A percentile compares a stretch with the other conserved stretches of the same genome.
Conservation (phyloP, 768 basidiomycete genomes). For the Pleurotus salmoneostramineus region DNA sequence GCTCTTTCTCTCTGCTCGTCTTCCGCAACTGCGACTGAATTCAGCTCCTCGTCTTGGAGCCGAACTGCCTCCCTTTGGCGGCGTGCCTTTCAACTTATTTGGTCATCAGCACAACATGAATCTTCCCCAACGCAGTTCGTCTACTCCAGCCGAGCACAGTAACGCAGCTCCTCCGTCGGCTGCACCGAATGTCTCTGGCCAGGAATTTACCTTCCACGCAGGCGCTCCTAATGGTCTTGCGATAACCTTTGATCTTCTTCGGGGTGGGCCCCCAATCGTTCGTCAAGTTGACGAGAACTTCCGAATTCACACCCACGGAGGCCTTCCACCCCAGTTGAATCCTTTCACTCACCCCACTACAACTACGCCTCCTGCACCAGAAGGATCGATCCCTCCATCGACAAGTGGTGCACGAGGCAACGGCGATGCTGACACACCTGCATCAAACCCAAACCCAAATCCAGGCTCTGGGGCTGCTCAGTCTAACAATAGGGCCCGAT, state of each 20-base stretch:
- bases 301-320: neutral
- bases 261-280: neutral
- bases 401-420: neutral
- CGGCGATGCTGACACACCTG: neutral
- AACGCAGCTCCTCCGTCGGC: neutral
- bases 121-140: neutral
- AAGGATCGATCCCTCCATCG: neutral
- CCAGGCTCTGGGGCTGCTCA: neutral
- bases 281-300: neutral
- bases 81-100: constrained; percentile 2
- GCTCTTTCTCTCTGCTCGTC: neutral
- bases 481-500: neutral
- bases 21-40: neutral
- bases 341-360: neutral
- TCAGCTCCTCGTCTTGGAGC: neutral
- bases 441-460: neutral
- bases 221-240: neutral
- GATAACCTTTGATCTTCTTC: constrained; percentile 5
- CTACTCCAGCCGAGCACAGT: neutral
- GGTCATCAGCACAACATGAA: neutral
- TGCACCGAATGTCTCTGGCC: too few species aligned
- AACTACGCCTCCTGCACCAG: neutral
- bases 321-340: neutral
- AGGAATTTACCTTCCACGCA: neutral
- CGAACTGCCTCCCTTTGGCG: neutral